phyloP scores from a whole-genome alignment of 2,329 filamentous ascomycete genomes.

The Clonostachys solani region DNA sequence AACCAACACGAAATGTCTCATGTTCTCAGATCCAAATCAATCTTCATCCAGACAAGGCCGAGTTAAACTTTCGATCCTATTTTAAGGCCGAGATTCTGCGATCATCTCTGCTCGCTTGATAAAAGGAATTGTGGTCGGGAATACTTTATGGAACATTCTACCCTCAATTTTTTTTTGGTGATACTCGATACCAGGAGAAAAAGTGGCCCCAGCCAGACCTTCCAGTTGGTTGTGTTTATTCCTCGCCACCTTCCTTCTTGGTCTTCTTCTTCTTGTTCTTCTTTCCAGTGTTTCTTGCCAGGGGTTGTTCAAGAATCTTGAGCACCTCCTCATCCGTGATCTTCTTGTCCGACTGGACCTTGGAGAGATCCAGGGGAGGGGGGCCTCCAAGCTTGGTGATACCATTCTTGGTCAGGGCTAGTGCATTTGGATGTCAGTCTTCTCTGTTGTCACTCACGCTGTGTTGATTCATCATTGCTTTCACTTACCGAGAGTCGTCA shows the following conservation, averaged over 20 bases:
- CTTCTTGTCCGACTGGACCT: slow-evolving; percentile 95
- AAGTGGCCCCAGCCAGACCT: too few relatives aligned
- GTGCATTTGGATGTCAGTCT: neutral
- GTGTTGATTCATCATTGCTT: neutral
- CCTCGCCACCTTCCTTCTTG: slow-evolving; percentile 35
- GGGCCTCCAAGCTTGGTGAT: slow-evolving; percentile 80
- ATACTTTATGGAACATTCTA: too few relatives aligned
- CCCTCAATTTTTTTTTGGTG: too few relatives aligned
- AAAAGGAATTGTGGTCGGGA: too few relatives aligned
- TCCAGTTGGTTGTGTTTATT: slow-evolving; percentile 3
- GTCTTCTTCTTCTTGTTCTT: slow-evolving; percentile 90
- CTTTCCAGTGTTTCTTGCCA: slow-evolving; percentile 83
- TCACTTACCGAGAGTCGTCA: slow-evolving; percentile 86
- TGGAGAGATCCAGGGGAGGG: slow-evolving; percentile 69
- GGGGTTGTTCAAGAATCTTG: slow-evolving; percentile 86
- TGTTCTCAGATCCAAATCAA: too few relatives aligned
- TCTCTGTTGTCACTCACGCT: neutral
- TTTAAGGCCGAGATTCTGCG: too few relatives aligned
- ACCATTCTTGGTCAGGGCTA: slow-evolving; percentile 97
- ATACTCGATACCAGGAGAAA: too few relatives aligned
- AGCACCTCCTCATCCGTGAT: slow-evolving; percentile 94
- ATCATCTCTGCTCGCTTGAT: too few relatives aligned
- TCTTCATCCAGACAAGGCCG: too few relatives aligned
- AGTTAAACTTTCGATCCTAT: too few relatives aligned
- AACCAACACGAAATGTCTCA: too few relatives aligned